Evolutionary conservation across 139 green algal species (phyloP), one percentile per base, ranked within the genome.

Genomic region (Closterium sp.): DNA sequence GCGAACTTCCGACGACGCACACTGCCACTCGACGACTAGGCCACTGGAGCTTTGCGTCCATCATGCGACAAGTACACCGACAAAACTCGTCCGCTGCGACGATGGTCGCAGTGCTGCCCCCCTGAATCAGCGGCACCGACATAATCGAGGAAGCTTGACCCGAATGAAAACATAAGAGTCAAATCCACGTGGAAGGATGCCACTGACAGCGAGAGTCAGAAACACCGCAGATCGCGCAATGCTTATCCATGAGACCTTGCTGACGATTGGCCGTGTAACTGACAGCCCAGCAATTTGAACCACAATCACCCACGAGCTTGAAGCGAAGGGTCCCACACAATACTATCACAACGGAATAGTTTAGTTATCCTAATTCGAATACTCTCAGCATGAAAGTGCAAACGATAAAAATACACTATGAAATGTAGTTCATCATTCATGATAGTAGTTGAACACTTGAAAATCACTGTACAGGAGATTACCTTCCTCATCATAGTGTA

Each of bases 391-490:
- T n/a, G n/a, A n/a, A n/a, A n/a, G n/a, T n/a, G n/a, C n/a, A n/a
- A n/a, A n/a, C n/a, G n/a, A n/a, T n/a, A n/a, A n/a, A n/a, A n/a
- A n/a, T n/a, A n/a, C n/a, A n/a, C n/a, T n/a, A n/a, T n/a, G n/a
- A n/a, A n/a, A n/a, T n/a, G n/a, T n/a, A n/a, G n/a, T n/a, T n/a
- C n/a, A n/a, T 9, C 19, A 91, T 43, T 91, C 89, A 69, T 91
- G 89, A 23, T 88, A 90, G 90, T 93, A 93, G 16, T 64, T n/a
- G 90, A 84, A 93, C 35, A 93, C 87, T 2, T 43, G 34, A 28
- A 87, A 93, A 32, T 92, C 87, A 30, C 16, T 30, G 35, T 93
- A 90, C 30, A 93, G 55, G 7, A 92, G 31, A 35, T 93, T 31
- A 28, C 36, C 91, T 9, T 86, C 87, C 43, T 88, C n/a, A 35